A percentile compares a stretch with the other conserved stretches of the same genome.
Conservation (phyloP, 495 filamentous ascomycete species). For the Penicillium odoratum region DNA sequence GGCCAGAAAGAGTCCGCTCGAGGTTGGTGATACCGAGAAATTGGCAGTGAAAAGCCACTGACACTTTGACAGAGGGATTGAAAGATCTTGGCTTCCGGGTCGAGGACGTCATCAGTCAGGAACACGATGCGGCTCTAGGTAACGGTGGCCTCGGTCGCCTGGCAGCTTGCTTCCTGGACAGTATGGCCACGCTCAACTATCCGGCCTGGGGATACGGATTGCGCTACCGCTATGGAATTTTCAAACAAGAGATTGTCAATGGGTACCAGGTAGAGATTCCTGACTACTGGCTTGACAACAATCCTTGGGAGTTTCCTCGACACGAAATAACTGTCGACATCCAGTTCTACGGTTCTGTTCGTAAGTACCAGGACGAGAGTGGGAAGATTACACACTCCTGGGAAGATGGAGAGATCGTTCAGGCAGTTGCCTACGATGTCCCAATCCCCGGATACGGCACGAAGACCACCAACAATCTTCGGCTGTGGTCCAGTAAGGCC, state of each 20-base stretch:
- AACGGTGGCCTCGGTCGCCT: conserved; percentile 95
- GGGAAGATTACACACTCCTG: conserved; percentile 73
- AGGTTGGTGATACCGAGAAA: conserved; percentile 44
- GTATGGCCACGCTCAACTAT: conserved; percentile 88
- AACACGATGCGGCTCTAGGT: conserved; percentile 93
- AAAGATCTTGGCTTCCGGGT: conserved; percentile 90
- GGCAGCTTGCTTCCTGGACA: conserved; percentile 95
- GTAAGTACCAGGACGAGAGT: conserved; percentile 67
- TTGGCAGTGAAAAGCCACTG: not conserved
- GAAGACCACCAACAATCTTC: conserved; percentile 90
- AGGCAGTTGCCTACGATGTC: conserved; percentile 92
- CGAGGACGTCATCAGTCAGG: conserved; percentile 92
- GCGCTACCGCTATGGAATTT: conserved; percentile 95
- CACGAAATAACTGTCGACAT: conserved; percentile 95
- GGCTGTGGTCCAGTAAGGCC: conserved; percentile 96
- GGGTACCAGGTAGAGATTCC: conserved; percentile 97
- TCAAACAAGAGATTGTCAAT: conserved; percentile 98
- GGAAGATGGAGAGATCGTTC: conserved; percentile 92
- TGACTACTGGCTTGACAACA: conserved; percentile 99
- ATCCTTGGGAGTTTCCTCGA: conserved; percentile 97
- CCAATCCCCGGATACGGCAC: conserved; percentile 92
- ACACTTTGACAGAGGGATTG: conserved; percentile 63
- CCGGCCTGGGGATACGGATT: conserved; percentile 97
- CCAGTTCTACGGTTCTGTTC: conserved; percentile 88
- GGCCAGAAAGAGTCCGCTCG: conserved; percentile 82